Percentiles rank a stretch among this genome's conserved stretches.
Evolutionary conservation across 306 rosid genomes (phyloP).

Genomic region (Cucurbita pepo): DNA sequence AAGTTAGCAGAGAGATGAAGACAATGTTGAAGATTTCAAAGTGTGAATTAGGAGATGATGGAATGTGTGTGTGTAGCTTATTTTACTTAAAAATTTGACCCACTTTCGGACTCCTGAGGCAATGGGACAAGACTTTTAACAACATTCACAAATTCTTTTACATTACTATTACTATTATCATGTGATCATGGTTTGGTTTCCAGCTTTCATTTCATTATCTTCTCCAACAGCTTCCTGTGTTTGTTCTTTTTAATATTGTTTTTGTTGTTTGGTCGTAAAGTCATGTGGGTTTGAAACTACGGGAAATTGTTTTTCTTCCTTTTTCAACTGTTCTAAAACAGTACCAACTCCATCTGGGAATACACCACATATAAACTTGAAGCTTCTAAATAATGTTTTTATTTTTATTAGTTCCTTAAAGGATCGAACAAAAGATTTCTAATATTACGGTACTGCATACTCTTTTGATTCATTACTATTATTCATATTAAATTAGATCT

Average conservation of each 20-base stretch:
- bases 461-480: neutral
- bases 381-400: neutral
- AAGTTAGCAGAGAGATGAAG: neutral
- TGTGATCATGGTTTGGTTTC: neutral
- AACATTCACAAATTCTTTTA: neutral
- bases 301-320: neutral
- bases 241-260: neutral
- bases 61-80: neutral
- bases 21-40: neutral
- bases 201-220: conserved; percentile 7
- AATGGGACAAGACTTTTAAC: neutral
- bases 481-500: neutral
- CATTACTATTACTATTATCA: neutral
- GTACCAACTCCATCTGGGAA: neutral
- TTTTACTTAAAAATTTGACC: neutral
- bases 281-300: neutral
- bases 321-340: neutral
- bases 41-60: neutral
- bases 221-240: neutral
- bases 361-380: neutral
- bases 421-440: no score
- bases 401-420: no score
- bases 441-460: no score
- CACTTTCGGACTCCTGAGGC: neutral
- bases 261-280: neutral